Percentiles rank a stretch among this genome's conserved stretches.
Conservation (phyloP, 179 eudicot genomes). For the Spergularia azorica region DNA sequence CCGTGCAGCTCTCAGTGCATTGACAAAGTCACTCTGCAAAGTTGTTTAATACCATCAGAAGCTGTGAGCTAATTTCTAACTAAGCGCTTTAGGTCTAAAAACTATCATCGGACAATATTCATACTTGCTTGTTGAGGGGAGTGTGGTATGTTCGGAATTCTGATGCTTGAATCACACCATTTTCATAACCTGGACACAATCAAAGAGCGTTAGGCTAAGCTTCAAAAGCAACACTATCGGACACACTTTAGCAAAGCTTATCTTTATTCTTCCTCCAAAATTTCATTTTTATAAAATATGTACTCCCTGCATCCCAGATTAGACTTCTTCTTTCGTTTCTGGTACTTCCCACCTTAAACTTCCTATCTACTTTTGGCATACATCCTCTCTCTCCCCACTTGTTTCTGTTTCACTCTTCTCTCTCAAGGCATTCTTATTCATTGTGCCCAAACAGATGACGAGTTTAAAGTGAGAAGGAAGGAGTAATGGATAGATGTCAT, state of each 20-base stretch:
- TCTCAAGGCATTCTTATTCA: too few relatives aligned
- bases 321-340: too few relatives aligned
- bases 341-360: too few relatives aligned
- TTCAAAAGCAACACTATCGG: neutral
- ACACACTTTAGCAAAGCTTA: neutral
- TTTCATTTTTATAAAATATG: constrained; percentile 2
- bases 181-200: constrained; percentile 61
- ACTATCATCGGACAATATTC: constrained; percentile 19
- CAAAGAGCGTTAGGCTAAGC: neutral
- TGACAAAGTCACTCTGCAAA: constrained; percentile 75
- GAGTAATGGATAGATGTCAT: too few relatives aligned
- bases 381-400: too few relatives aligned
- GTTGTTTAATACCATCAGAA: constrained; percentile 11
- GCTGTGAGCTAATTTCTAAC: constrained; percentile 6
- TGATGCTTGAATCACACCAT: constrained; percentile 81
- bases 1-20: constrained; percentile 84
- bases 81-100: neutral
- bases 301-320: too few relatives aligned
- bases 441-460: too few relatives aligned
- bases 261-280: neutral
- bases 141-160: constrained; percentile 97
- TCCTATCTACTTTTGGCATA: too few relatives aligned
- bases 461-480: too few relatives aligned
- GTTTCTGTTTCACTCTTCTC: too few relatives aligned
- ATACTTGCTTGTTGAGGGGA: constrained; percentile 95